phyloP scores from a whole-genome alignment of 169 alveolate genomes.

The Neospora caninum region DNA sequence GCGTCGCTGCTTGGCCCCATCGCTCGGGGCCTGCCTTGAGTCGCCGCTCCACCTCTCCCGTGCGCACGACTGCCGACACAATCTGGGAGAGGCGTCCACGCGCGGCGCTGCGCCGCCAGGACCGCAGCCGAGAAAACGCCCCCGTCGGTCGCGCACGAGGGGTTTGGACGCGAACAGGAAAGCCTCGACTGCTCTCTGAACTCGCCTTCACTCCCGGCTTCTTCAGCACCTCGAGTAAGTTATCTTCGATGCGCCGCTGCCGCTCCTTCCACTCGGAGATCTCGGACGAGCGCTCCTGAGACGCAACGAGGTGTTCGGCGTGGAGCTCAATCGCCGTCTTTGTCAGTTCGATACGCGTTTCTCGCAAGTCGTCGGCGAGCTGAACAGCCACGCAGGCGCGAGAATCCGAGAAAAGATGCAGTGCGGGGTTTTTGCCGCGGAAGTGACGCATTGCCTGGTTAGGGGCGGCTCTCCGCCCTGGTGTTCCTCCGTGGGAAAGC shows the following conservation, averaged over 20 bases:
- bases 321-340: slow-evolving; percentile 20
- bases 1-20: background rate
- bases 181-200: background rate
- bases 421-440: too few relatives aligned
- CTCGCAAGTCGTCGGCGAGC: slow-evolving; percentile 7
- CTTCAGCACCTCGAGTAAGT: background rate
- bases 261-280: background rate
- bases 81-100: background rate
- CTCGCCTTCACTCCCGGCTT: background rate
- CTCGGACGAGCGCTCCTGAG: background rate
- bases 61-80: background rate
- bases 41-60: background rate
- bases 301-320: background rate
- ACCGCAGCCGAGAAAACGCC: background rate
- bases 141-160: background rate
- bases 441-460: too few relatives aligned
- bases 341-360: background rate
- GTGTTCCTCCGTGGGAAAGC: too few relatives aligned
- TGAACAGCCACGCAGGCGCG: background rate
- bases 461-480: too few relatives aligned
- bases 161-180: background rate
- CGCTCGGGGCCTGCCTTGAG: background rate
- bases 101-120: background rate
- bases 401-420: too few relatives aligned
- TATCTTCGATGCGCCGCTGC: slow-evolving; percentile 6